Percentiles rank a stretch among this genome's conserved stretches.
phyloP scores from a whole-genome alignment of 306 rosid species.

The Vigna nakashimae region DNA sequence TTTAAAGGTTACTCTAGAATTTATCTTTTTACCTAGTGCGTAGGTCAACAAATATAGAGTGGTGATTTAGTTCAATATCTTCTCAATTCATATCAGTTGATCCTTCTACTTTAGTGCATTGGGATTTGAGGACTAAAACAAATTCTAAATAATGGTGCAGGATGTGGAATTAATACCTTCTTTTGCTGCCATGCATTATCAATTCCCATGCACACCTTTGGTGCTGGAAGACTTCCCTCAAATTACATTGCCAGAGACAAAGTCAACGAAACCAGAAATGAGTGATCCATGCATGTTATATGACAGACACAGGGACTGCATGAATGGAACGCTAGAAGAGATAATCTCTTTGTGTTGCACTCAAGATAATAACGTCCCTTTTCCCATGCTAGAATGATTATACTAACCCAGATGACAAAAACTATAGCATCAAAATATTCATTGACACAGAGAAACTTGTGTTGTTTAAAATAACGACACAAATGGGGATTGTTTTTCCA shows the following conservation, averaged over 20 bases:
- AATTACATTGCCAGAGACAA: slow-evolving; percentile 61
- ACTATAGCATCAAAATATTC: slow-evolving; percentile 49
- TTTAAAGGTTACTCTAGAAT: not conserved
- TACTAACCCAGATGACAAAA: slow-evolving; percentile 38
- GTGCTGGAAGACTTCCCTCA: slow-evolving; percentile 84
- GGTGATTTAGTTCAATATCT: not conserved
- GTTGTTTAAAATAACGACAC: slow-evolving; percentile 63
- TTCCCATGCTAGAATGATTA: slow-evolving; percentile 62
- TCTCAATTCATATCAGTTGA: slow-evolving; percentile 3
- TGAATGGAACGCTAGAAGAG: slow-evolving; percentile 87
- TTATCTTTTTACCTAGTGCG: not conserved
- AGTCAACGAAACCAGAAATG: slow-evolving; percentile 60
- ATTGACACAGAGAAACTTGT: slow-evolving; percentile 61
- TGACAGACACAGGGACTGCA: slow-evolving; percentile 58
- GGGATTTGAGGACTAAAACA: slow-evolving; percentile 1
- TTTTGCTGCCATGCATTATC: slow-evolving; percentile 57
- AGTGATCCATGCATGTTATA: slow-evolving; percentile 61
- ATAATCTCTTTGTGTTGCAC: slow-evolving; percentile 78
- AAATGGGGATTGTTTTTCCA: slow-evolving; percentile 49
- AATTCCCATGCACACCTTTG: slow-evolving; percentile 70
- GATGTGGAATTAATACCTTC: slow-evolving; percentile 52
- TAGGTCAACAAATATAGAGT: not conserved
- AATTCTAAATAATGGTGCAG: slow-evolving; percentile 46
- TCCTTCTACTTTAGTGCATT: slow-evolving; percentile 11
- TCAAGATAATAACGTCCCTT: slow-evolving; percentile 59